These are phyloP conservation scores for Xylariaceae sp. DNA, from an alignment of 2,329 filamentous ascomycete genomes.

Conservation along the genomic window DNA sequence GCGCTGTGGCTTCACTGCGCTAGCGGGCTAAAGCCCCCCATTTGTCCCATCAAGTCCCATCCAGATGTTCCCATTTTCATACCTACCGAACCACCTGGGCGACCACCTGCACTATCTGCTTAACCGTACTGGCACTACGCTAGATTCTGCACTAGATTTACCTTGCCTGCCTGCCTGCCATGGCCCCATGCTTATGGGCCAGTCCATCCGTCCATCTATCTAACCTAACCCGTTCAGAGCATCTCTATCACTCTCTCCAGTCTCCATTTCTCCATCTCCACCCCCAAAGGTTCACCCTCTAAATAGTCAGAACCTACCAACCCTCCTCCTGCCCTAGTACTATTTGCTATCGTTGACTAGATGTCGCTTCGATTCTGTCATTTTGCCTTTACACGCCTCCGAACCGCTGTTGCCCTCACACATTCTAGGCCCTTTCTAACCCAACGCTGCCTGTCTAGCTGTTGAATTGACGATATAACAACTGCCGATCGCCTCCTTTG, in stretches of 20 bases:
- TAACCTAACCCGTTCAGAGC: constrained; percentile 13
- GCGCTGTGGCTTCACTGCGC: constrained; percentile 17
- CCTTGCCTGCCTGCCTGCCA: not conserved
- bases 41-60: no score
- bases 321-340: not conserved
- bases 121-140: not conserved
- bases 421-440: not conserved
- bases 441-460: not conserved
- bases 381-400: not conserved
- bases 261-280: constrained; percentile 4
- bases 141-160: not conserved
- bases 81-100: not conserved
- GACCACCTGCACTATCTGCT: not conserved
- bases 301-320: not conserved
- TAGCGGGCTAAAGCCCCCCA: constrained; percentile 2
- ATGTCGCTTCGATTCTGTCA: constrained; percentile 1
- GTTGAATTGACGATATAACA: constrained; percentile 7
- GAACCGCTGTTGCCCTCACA: not conserved
- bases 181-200: no score
- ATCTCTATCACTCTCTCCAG: constrained; percentile 8
- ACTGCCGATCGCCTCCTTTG: not conserved
- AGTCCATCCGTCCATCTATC: not conserved
- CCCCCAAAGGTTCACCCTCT: constrained; percentile 4
- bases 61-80: not conserved
- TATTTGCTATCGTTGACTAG: not conserved